Base-by-base conservation (phyloP, 2,329 filamentous ascomycete genomes). In the Fusarium stilboides region DNA sequence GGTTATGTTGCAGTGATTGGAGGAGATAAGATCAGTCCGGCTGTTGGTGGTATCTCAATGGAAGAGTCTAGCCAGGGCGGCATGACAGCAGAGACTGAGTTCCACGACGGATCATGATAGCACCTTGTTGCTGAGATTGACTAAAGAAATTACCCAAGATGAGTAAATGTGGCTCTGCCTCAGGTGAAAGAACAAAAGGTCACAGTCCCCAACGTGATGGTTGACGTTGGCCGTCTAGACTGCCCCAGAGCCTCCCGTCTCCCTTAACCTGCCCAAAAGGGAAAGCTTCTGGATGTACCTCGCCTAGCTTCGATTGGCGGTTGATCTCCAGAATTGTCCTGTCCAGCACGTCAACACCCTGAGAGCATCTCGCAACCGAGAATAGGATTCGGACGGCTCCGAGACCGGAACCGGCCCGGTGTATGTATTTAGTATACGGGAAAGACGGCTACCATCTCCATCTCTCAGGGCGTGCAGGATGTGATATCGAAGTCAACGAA, bases 381-480 rank as follows among this genome's bases (percentile, higher is more conserved):
- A 58, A 44, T 37, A n/a, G 37, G 9, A 22, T 39, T 45, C 53
- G 57, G 62, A 68, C 68, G 62, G 68, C 53, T 68, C 66, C 71
- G 69, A 62, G 47, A 59, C 60, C 72, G 71, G 72, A 56, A 73
- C 72, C 72, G 72, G 72, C 45, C 72, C 72, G 72, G 72, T 65
- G 43, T 46, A 49, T 39, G 46, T 37, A 31, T 31, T 31, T 31
- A 31, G 28, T 10, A 31, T 31, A 44, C 42, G 53, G 40, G 40
- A 69, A 64, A 47, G 44, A 58, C 57, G 64, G 47, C 64, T 40
- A 36, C 39, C 44, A 69, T 36, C 20, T 50, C 20, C 44, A 69
- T 36, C 20, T 50, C 20, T 33, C 37, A 24, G 65, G 54, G 61
- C 31, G 65, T 56, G 51, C 40, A 49, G 8, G 42, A 34, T 31